phyloP scores from a whole-genome alignment of 2,329 filamentous ascomycete species.

The Lachnellula hyalina region DNA sequence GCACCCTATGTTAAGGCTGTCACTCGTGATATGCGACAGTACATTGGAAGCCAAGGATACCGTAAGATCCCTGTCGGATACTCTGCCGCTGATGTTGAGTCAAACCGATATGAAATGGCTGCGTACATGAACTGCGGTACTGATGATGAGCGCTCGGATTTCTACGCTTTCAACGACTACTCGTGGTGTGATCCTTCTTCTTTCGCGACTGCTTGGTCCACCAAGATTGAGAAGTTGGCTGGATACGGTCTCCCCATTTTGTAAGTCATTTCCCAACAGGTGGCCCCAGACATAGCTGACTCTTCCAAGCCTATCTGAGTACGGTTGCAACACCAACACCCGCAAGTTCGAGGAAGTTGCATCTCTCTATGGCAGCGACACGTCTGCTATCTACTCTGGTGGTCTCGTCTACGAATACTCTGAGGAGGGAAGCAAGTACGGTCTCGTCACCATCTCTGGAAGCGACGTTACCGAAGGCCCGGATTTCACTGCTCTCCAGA shows the following conservation, averaged over 20 bases:
- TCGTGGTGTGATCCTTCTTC: slow-evolving; percentile 59
- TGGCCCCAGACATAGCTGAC: slow-evolving; percentile 6
- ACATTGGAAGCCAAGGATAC: slow-evolving; percentile 43
- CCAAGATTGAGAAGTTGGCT: slow-evolving; percentile 63
- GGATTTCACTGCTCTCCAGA: slow-evolving; percentile 45
- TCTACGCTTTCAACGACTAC: slow-evolving; percentile 63
- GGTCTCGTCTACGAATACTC: slow-evolving; percentile 96
- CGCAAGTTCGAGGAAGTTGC: slow-evolving; percentile 77
- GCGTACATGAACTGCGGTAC: slow-evolving; percentile 69
- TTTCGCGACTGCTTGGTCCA: slow-evolving; percentile 57
- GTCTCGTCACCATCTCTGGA: slow-evolving; percentile 35
- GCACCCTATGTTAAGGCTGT: slow-evolving; percentile 56
- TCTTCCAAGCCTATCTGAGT: slow-evolving; percentile 64
- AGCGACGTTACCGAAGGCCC: slow-evolving; percentile 36
- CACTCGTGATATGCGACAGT: slow-evolving; percentile 52
- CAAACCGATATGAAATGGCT: slow-evolving; percentile 62
- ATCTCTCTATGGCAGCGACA: slow-evolving; percentile 74
- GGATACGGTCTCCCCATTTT: slow-evolving; percentile 61
- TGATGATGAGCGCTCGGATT: slow-evolving; percentile 60
- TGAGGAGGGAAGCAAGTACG: slow-evolving; percentile 71
- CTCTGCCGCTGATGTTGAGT: slow-evolving; percentile 56
- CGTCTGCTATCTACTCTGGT: slow-evolving; percentile 89
- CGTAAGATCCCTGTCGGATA: slow-evolving; percentile 52
- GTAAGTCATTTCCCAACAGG: slow-evolving; percentile 16
- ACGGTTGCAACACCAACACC: slow-evolving; percentile 77